Percentiles rank a stretch among this genome's conserved stretches.
These are phyloP conservation scores for Avena insularis DNA, from an alignment of 176 grass and related monocot genomes.

Conservation along the genomic window DNA sequence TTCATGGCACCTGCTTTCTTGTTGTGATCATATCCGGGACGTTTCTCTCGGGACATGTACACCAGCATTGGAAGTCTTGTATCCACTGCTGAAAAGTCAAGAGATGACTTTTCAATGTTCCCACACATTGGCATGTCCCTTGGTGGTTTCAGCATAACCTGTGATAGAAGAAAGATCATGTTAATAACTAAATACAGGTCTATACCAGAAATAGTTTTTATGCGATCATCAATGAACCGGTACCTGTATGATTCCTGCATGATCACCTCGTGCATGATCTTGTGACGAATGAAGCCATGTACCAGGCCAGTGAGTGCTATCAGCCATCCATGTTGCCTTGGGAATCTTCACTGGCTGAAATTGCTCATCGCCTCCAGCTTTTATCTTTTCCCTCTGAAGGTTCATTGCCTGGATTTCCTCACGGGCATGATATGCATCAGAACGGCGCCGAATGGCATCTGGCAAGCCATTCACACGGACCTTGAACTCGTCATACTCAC, in stretches of 20 bases:
- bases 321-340: conserved; percentile 99
- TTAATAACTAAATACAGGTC: conserved; percentile 21
- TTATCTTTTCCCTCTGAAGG: conserved; percentile 78
- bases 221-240: conserved; percentile 8
- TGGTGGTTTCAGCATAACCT: conserved; percentile 97
- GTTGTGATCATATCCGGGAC: conserved; percentile 95
- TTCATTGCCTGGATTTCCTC: conserved; percentile 98
- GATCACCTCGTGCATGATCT: conserved; percentile 80
- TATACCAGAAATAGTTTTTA: conserved; percentile 19
- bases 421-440: conserved; percentile 93
- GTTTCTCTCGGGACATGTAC: conserved; percentile 92
- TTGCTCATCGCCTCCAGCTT: conserved; percentile 72
- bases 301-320: conserved; percentile 95
- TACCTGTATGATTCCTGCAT: conserved; percentile 97
- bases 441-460: conserved; percentile 87
- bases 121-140: conserved; percentile 68
- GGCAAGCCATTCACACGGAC: conserved; percentile 90
- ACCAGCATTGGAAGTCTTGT: conserved; percentile 91
- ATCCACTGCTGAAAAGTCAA: conserved; percentile 75
- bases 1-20: conserved; percentile 99
- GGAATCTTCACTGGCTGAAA: conserved; percentile 88
- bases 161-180: conserved; percentile 34
- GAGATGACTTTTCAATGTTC: conserved; percentile 58
- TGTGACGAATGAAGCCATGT: conserved; percentile 82
- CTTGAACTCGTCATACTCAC: conserved; percentile 98